Evolutionary conservation across 2,329 filamentous ascomycete genomes (phyloP).

Genomic region (Myriosclerotinia scirpicola): DNA sequence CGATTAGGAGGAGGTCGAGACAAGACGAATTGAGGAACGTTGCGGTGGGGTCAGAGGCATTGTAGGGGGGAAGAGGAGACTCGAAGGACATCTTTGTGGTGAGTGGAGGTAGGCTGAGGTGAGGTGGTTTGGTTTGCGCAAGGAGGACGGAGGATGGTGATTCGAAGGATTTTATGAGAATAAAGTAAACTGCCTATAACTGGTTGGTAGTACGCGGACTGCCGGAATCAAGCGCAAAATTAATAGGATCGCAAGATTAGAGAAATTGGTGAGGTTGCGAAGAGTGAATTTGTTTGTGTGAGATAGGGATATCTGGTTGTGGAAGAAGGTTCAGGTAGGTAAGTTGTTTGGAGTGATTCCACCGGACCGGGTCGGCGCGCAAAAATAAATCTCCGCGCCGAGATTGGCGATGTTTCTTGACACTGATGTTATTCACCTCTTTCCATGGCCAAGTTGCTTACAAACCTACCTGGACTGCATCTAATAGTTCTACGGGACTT

Average conservation of each 20-base stretch:
- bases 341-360: conserved; percentile 1
- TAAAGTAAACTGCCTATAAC: background rate
- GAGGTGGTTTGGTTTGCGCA: background rate
- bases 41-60: conserved; percentile 70
- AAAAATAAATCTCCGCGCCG: conserved; percentile 9
- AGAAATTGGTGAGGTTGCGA: background rate
- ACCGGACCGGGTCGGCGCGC: conserved; percentile 4
- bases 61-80: conserved; percentile 65
- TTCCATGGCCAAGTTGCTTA: background rate
- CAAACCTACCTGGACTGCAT: background rate
- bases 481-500: background rate
- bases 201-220: background rate
- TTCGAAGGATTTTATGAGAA: background rate
- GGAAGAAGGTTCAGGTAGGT: background rate
- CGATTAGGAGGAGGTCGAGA: conserved; percentile 92
- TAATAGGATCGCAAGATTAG: background rate
- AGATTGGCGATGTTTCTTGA: background rate
- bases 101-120: background rate
- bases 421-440: background rate
- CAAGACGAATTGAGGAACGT: conserved; percentile 80
- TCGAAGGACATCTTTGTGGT: conserved; percentile 67
- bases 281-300: background rate
- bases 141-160: background rate
- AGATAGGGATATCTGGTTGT: background rate
- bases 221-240: background rate